Evolutionary conservation across 148 eudicot genomes (phyloP).

Genomic region (Persicaria maculosa): DNA sequence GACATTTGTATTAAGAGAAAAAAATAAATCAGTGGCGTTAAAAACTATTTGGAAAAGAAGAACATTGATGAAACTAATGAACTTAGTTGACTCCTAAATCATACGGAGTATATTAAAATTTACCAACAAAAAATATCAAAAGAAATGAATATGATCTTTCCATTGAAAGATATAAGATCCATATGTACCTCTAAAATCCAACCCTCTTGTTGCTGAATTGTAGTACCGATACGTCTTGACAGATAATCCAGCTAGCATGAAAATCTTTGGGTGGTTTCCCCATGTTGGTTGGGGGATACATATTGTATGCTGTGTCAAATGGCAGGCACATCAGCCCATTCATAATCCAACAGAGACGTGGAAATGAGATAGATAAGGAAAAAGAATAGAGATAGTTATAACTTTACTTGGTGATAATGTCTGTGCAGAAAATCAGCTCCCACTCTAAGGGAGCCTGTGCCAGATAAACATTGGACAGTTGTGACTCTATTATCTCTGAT

Average conservation of each 20-base stretch:
- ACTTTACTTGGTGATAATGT: constrained; percentile 69
- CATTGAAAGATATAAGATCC: background rate
- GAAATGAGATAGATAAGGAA: background rate
- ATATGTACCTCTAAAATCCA: constrained; percentile 58
- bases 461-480: constrained; percentile 92
- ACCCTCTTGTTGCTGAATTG: constrained; percentile 89
- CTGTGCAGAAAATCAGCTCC: constrained; percentile 87
- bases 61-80: background rate
- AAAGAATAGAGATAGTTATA: background rate
- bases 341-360: background rate
- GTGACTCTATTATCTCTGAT: constrained; percentile 78
- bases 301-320: constrained; percentile 53
- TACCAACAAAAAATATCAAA: background rate
- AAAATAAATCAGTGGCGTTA: background rate
- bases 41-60: background rate
- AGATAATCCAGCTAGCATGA: constrained; percentile 69
- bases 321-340: constrained; percentile 4
- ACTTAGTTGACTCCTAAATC: background rate
- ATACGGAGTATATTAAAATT: background rate
- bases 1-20: background rate
- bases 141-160: background rate
- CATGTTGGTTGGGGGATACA: constrained; percentile 92
- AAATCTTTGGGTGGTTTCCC: constrained; percentile 93
- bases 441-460: constrained; percentile 89
- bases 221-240: constrained; percentile 82